Conservation (phyloP, 1,284 basidiomycete species). For the Fomitiporia mediterranea region DNA sequence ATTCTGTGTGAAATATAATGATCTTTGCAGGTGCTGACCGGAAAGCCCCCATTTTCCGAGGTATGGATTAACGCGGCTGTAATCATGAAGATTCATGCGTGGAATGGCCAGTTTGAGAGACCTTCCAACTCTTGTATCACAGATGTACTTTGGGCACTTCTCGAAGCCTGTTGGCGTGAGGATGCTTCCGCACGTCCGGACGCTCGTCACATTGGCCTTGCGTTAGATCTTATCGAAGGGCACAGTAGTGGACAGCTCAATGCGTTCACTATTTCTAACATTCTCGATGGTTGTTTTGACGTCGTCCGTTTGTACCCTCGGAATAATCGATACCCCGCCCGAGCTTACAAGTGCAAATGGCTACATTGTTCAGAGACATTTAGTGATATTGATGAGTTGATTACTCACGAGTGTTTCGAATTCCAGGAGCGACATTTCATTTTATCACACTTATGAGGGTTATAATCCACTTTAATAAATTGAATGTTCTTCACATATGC, state of each 20-base stretch:
- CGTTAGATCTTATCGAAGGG: neutral
- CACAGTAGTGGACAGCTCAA: neutral
- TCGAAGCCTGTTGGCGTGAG: neutral
- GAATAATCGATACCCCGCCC: neutral
- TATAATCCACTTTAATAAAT: too few species aligned
- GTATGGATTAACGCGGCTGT: neutral
- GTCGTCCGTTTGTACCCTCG: too few species aligned
- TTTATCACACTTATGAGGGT: too few species aligned
- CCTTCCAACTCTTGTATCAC: neutral
- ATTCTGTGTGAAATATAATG: neutral
- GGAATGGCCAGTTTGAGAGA: neutral
- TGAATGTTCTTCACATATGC: too few species aligned
- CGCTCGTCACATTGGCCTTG: neutral
- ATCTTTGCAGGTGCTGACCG: neutral
- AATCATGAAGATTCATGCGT: neutral
- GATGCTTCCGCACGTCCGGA: neutral
- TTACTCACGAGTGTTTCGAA: neutral
- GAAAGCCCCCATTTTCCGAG: neutral
- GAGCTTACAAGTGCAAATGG: neutral
- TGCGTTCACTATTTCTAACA: neutral
- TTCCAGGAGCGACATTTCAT: too few species aligned
- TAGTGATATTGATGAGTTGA: neutral
- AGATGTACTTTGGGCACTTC: neutral
- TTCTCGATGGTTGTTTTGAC: neutral
- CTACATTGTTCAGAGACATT: neutral